Percentiles rank a stretch among this genome's conserved stretches.
phyloP scores from a whole-genome alignment of 2,329 filamentous ascomycete species.

The Pyrenochaeta sp. region DNA sequence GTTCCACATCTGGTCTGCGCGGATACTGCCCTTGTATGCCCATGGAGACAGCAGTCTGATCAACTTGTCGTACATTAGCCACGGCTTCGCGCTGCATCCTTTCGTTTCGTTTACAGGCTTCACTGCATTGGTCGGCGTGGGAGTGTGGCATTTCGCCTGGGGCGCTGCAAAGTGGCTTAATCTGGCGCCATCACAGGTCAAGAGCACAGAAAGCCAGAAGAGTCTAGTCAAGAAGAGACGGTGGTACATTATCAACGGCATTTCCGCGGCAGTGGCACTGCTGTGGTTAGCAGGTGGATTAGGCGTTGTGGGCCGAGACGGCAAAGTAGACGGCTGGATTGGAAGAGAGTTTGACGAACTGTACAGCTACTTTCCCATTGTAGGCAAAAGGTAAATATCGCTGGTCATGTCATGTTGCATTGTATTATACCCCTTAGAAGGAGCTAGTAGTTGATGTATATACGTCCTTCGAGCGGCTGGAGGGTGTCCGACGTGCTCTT shows the following conservation, averaged over 20 bases:
- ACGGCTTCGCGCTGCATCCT: slow-evolving; percentile 80
- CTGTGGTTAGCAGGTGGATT: slow-evolving; percentile 86
- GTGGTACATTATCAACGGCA: slow-evolving; percentile 75
- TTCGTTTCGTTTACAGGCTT: slow-evolving; percentile 74
- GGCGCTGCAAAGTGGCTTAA: slow-evolving; percentile 85
- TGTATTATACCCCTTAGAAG: slow-evolving; percentile 33
- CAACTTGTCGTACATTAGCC: slow-evolving; percentile 80
- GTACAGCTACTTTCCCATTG: slow-evolving; percentile 66
- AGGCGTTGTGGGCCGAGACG: slow-evolving; percentile 77
- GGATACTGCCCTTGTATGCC: slow-evolving; percentile 74
- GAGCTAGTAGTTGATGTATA: slow-evolving; percentile 44
- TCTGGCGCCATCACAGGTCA: slow-evolving; percentile 64
- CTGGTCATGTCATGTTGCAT: slow-evolving; percentile 16
- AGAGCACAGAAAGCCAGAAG: slow-evolving; percentile 57
- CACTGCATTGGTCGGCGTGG: slow-evolving; percentile 69
- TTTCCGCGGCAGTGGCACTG: slow-evolving; percentile 63
- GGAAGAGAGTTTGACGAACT: slow-evolving; percentile 80
- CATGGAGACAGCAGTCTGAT: slow-evolving; percentile 89
- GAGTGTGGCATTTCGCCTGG: slow-evolving; percentile 81
- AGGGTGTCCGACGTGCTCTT: slow-evolving; percentile 28
- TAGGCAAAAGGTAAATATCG: slow-evolving; percentile 59
- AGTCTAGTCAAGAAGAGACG: slow-evolving; percentile 66
- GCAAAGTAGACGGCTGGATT: slow-evolving; percentile 77
- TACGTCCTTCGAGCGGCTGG: slow-evolving; percentile 47
- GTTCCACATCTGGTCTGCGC: slow-evolving; percentile 78